Evolutionary conservation across 768 basidiomycete genomes (phyloP).

Genomic region (Candolleomyces eurysporus): DNA sequence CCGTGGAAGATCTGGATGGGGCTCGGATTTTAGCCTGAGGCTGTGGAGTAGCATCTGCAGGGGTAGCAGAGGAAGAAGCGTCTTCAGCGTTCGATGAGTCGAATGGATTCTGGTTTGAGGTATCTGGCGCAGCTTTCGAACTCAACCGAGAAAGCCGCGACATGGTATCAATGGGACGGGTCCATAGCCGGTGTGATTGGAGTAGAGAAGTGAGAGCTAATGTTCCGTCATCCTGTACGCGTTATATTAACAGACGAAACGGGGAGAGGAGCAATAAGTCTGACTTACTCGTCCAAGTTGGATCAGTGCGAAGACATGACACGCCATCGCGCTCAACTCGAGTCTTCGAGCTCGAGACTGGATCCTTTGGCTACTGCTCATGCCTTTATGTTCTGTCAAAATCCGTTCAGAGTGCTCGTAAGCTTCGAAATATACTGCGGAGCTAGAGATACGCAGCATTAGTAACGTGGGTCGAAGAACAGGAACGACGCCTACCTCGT

Average conservation of each 20-base stretch:
- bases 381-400: slow-evolving; percentile 41
- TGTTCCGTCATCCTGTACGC: slow-evolving; percentile 56
- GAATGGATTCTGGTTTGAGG: slow-evolving; percentile 53
- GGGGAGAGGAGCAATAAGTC: slow-evolving; percentile 11
- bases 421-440: slow-evolving; percentile 61
- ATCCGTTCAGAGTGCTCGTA: slow-evolving; percentile 41
- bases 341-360: slow-evolving; percentile 55
- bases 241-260: slow-evolving; percentile 1
- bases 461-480: background rate
- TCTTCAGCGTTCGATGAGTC: slow-evolving; percentile 32
- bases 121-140: slow-evolving; percentile 12
- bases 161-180: slow-evolving; percentile 72
- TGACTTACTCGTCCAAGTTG: slow-evolving; percentile 55
- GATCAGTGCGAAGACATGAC: slow-evolving; percentile 65
- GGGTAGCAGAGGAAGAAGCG: no score
- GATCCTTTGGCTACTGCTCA: slow-evolving; percentile 56
- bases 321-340: slow-evolving; percentile 72
- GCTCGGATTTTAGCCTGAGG: slow-evolving; percentile 2
- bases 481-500: slow-evolving; percentile 45
- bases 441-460: slow-evolving; percentile 27
- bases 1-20: slow-evolving; percentile 29
- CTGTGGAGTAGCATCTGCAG: slow-evolving; percentile 32
- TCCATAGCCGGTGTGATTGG: slow-evolving; percentile 77
- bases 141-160: slow-evolving; percentile 39
- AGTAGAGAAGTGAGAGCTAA: slow-evolving; percentile 56